Base-by-base conservation (phyloP, 495 filamentous ascomycete species). In the Viridothelium virens region DNA sequence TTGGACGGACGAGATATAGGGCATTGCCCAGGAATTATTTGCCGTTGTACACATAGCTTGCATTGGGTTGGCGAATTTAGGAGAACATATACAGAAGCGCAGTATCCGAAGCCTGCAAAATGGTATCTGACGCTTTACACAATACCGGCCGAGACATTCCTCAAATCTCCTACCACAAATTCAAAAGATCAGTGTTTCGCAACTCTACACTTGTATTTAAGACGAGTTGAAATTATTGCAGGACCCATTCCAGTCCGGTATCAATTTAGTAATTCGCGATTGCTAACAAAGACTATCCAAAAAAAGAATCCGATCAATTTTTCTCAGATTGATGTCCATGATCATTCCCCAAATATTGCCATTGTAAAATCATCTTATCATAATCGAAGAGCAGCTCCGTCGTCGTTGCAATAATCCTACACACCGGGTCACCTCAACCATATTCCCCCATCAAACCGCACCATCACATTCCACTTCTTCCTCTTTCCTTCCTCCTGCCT, bases 381-480 rank as follows among this genome's bases (percentile, higher is more conserved):
- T 25, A 25, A 25, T 25, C 25, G 25, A 25, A 25, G 25, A 25
- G 25, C 25, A 25, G 25, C 25, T 25, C 25, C 25, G 25, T 25
- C 25, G 25, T 25, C 25, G 25, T 25, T 25, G 25, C 25, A 25
- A 36, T 59, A 11, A 59, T 59, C 53, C 25, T 59, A 59, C 53
- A 59, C 33, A 9, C 14, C 18, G 0, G 25, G 14, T 59, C 31
- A 59, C 31, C 53, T 33, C 31, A 59, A n/a, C 53, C 53, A 59
- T 34, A 59, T 34, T 7, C 53, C 53, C 6, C 53, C 53, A 59
- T 59, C 53, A 36, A 34, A 59, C 31, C 53, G 33, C 53, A 59
- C 53, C 53, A 59, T 59, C 31, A 59, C 53, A 31, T 59, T 59
- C 53, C 53, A 59, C 5, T 59, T 59, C 53, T 59, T 59, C 53